Percentiles rank a stretch among this genome's conserved stretches.
phyloP scores from a whole-genome alignment of 257 asterid species.

The Solanum pimpinellifolium region DNA sequence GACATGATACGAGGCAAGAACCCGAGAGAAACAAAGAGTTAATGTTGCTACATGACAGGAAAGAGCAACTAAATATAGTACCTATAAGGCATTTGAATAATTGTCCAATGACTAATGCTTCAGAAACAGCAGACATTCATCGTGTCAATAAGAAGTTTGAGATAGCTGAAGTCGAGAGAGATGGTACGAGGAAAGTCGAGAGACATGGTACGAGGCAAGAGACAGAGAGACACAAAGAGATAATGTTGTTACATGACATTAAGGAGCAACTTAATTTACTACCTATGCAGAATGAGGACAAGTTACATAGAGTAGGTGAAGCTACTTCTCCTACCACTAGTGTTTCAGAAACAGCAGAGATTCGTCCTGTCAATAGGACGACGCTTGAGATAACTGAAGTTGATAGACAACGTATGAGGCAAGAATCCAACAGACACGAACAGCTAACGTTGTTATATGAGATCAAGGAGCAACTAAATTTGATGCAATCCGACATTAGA shows the following conservation, averaged over 20 bases:
- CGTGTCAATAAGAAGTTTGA: constrained; percentile 18
- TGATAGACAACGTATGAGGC: constrained; percentile 8
- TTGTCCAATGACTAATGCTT: constrained; percentile 17
- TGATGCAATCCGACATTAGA: constrained; percentile 39
- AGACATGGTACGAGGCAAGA: constrained; percentile 9
- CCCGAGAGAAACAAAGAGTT: constrained; percentile 33
- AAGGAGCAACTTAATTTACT: constrained; percentile 32
- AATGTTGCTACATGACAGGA: constrained; percentile 52
- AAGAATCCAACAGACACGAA: constrained; percentile 20
- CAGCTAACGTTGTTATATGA: constrained; percentile 51
- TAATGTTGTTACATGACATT: constrained; percentile 54
- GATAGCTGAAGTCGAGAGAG: constrained; percentile 26
- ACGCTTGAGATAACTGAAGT: constrained; percentile 24
- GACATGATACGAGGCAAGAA: constrained; percentile 8
- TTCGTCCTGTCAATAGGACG: constrained; percentile 11
- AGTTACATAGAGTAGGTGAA: constrained; percentile 21
- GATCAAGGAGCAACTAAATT: constrained; percentile 40
- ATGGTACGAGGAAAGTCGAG: neutral
- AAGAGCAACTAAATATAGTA: constrained; percentile 34
- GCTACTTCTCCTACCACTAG: constrained; percentile 14
- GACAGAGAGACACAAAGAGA: constrained; percentile 28
- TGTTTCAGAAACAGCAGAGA: constrained; percentile 7
- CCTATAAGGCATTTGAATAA: constrained; percentile 20
- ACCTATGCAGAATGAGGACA: constrained; percentile 23
- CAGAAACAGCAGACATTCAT: constrained; percentile 10